phyloP scores from a whole-genome alignment of 2,329 filamentous ascomycete genomes.

The Bisporella sp. region DNA sequence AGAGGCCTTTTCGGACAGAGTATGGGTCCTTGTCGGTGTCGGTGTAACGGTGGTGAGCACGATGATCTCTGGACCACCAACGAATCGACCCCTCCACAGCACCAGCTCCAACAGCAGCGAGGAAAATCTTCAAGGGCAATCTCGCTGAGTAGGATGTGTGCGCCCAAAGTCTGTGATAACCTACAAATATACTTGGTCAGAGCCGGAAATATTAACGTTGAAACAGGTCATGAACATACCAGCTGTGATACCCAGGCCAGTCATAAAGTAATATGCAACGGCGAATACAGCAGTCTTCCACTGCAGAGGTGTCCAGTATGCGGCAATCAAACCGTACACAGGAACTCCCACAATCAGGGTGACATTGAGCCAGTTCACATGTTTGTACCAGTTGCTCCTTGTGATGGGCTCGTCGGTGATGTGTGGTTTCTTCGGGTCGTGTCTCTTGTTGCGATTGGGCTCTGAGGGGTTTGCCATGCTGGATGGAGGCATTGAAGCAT shows the following conservation, averaged over 20 bases:
- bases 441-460: conserved; percentile 31
- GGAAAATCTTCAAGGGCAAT: conserved; percentile 70
- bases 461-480: conserved; percentile 17
- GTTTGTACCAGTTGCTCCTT: conserved; percentile 78
- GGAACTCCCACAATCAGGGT: conserved; percentile 74
- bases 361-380: conserved; percentile 91
- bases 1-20: conserved; percentile 79
- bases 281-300: conserved; percentile 68
- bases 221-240: conserved; percentile 40
- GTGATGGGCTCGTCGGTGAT: conserved; percentile 81
- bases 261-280: conserved; percentile 76
- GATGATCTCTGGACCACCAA: conserved; percentile 85
- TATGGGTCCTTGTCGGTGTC: conserved; percentile 91
- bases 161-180: conserved; percentile 80
- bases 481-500: conserved; percentile 15
- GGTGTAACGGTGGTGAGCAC: conserved; percentile 85
- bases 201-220: conserved; percentile 1
- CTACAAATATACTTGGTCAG: conserved; percentile 28
- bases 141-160: conserved; percentile 77
- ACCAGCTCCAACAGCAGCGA: conserved; percentile 74
- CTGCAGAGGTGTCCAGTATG: conserved; percentile 72
- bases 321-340: conserved; percentile 61
- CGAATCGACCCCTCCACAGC: conserved; percentile 80
- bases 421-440: conserved; percentile 65
- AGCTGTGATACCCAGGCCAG: conserved; percentile 72